phyloP scores from a whole-genome alignment of 2,329 filamentous ascomycete species.

The Beauveria bassiana region DNA sequence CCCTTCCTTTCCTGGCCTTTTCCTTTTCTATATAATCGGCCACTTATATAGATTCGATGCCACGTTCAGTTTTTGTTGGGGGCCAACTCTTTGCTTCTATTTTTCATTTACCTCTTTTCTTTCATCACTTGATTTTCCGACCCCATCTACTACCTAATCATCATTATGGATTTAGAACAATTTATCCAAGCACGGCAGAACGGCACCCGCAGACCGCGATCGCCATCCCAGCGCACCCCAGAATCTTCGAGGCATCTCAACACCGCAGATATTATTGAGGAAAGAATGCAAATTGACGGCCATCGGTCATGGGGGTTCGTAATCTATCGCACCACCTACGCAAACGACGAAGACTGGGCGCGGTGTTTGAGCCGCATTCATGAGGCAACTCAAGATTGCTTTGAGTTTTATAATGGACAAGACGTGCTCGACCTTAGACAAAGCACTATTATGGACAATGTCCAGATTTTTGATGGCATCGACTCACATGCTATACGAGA shows the following conservation, averaged over 20 bases:
- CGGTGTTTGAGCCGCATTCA: not conserved
- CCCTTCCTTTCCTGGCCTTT: not conserved
- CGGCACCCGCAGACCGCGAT: not conserved
- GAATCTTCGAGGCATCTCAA: not conserved
- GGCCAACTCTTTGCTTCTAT: too few species aligned
- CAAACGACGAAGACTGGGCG: not conserved
- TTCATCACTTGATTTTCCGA: not conserved
- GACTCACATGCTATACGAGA: conserved; percentile 2
- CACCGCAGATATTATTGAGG: conserved; percentile 3
- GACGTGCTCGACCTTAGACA: not conserved
- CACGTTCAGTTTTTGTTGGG: not conserved
- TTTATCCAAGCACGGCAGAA: not conserved
- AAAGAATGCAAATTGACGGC: not conserved
- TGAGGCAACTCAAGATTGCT: not conserved
- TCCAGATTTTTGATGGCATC: not conserved
- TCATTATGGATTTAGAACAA: conserved; percentile 1
- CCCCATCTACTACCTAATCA: not conserved
- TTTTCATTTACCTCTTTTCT: not conserved
- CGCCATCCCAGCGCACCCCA: not conserved
- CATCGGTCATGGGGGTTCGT: conserved; percentile 4
- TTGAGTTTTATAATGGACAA: conserved; percentile 1
- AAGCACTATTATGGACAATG: conserved; percentile 1
- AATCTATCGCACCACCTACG: conserved; percentile 7
- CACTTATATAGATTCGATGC: not conserved
- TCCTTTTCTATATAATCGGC: not conserved